Evolutionary conservation across 2,329 filamentous ascomycete genomes (phyloP), one percentile per base, ranked within the genome.

Genomic region (Cytospora chrysosperma): DNA sequence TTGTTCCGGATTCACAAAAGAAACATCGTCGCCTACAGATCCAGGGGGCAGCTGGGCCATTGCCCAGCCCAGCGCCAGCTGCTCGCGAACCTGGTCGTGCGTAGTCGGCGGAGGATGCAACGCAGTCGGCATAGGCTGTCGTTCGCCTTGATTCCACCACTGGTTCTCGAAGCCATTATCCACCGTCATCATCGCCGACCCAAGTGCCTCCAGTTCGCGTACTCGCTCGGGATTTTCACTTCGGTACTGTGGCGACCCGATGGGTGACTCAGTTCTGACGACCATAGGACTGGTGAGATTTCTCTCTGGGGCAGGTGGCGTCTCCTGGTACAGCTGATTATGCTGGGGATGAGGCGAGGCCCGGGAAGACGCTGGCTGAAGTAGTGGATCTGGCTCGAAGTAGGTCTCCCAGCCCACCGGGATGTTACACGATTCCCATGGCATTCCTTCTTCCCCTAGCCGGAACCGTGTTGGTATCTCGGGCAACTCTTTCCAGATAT

Each of bases 81-180:
- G 63, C 49, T 67, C 61, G 19, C 56, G 47, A 26, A 65, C 59
- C 68, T 70, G 34, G 67, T 75, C 65, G 49, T 63, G 65, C 37
- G 54, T 70, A 53, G 49, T 71, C 61, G 68, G 66, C 21, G 67
- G 66, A 19, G 68, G 65, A n/a, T 69, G 67, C 13, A 65, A 54
- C 1, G 70, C 68, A 30, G 65, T 61, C 56, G 68, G 65, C 26
- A 68, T 71, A 1, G 71, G 66, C 56, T 74, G 72, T 2, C 76
- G 72, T 10, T 65, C 63, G 1, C 81, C 82, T 65, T 81, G 80
- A 67, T 84, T 79, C 82, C 82, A 85, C 82, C 82, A 84, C 70
- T 85, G 82, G 65, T 81, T 79, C 72, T 85, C 82, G 67, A 85
- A 85, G 2, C 82, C 82, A 67, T 84, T 85, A 68, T 85, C 82